Percentiles rank a stretch among this genome's conserved stretches.
Conservation (phyloP, 108 stramenopile species). For the Chaetoceros muelleri region DNA sequence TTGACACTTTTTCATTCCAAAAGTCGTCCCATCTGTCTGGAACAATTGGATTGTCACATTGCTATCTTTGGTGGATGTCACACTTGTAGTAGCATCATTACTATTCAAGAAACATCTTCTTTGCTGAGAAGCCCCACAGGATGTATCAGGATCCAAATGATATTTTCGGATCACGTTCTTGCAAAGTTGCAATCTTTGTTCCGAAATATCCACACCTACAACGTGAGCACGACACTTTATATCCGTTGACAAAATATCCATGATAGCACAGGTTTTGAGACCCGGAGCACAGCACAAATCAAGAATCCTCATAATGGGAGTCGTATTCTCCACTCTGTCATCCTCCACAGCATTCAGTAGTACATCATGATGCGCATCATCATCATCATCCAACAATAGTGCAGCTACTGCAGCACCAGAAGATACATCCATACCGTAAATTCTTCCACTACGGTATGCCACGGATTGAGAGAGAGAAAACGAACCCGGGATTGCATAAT, state of each 20-base stretch:
- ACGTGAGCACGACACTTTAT: slow-evolving; percentile 13
- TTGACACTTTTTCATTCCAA: slow-evolving; percentile 1
- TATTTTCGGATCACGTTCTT: slow-evolving; percentile 71
- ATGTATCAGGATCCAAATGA: slow-evolving; percentile 37
- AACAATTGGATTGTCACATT: slow-evolving; percentile 7
- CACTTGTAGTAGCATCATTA: slow-evolving; percentile 1
- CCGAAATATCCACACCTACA: slow-evolving; percentile 72
- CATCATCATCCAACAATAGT: slow-evolving; percentile 36
- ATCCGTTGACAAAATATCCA: slow-evolving; percentile 33
- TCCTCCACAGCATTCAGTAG: slow-evolving; percentile 1
- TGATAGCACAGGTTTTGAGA: slow-evolving; percentile 70
- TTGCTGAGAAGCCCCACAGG: slow-evolving; percentile 1
- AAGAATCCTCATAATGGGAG: slow-evolving; percentile 39
- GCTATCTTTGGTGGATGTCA: not conserved
- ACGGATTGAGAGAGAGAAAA: slow-evolving; percentile 42
- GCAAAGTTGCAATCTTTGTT: slow-evolving; percentile 46
- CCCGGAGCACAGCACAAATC: slow-evolving; percentile 91
- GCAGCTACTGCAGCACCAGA: slow-evolving; percentile 79
- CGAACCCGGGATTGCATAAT: slow-evolving; percentile 53
- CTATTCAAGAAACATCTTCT: not conserved
- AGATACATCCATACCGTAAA: slow-evolving; percentile 87
- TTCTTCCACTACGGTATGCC: slow-evolving; percentile 51
- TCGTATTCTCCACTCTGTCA: not conserved
- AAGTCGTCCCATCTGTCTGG: slow-evolving; percentile 19
- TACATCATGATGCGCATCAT: no score